phyloP scores from a whole-genome alignment of 768 basidiomycete genomes.

The Hygrophorus pudorinus region DNA sequence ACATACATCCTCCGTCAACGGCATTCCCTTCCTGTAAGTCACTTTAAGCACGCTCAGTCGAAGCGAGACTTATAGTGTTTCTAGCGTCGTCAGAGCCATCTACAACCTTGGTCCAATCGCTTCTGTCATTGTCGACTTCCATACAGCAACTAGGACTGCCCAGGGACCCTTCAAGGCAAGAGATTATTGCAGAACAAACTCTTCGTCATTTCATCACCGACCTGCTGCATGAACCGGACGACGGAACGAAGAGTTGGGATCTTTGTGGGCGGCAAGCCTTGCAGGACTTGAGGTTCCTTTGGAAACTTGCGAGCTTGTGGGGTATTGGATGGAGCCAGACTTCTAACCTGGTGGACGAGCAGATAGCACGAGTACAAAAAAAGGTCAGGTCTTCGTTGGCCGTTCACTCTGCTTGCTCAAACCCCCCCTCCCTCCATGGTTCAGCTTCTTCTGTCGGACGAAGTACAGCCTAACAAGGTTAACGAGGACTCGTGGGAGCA shows the following conservation, averaged over 20 bases:
- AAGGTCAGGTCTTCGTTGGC: constrained; percentile 16
- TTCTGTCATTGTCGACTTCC: constrained; percentile 43
- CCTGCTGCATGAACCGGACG: constrained; percentile 22
- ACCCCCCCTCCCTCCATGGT: neutral
- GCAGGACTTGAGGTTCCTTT: constrained; percentile 41
- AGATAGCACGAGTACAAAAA: constrained; percentile 16
- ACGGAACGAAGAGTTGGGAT: constrained; percentile 6
- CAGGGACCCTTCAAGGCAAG: constrained; percentile 24
- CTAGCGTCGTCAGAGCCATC: constrained; percentile 34
- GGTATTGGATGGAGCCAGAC: constrained; percentile 21
- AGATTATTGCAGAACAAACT: constrained; percentile 26
- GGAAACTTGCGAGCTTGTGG: constrained; percentile 28
- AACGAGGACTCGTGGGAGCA: constrained; percentile 24
- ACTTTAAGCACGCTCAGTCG: neutral
- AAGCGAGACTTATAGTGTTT: constrained; percentile 1
- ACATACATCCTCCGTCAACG: constrained; percentile 10
- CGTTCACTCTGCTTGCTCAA: neutral
- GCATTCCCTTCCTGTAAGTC: constrained; percentile 17
- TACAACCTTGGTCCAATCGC: constrained; percentile 39
- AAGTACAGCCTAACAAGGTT: constrained; percentile 10
- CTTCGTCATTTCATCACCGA: constrained; percentile 28
- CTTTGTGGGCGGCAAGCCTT: constrained; percentile 20
- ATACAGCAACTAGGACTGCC: constrained; percentile 47
- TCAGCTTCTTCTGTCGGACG: constrained; percentile 11
- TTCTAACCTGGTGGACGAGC: constrained; percentile 17